Evolutionary conservation across 139 green algal species (phyloP), one percentile per base, ranked within the genome.

Genomic region (Auxenochlorella pyrenoidosa): DNA sequence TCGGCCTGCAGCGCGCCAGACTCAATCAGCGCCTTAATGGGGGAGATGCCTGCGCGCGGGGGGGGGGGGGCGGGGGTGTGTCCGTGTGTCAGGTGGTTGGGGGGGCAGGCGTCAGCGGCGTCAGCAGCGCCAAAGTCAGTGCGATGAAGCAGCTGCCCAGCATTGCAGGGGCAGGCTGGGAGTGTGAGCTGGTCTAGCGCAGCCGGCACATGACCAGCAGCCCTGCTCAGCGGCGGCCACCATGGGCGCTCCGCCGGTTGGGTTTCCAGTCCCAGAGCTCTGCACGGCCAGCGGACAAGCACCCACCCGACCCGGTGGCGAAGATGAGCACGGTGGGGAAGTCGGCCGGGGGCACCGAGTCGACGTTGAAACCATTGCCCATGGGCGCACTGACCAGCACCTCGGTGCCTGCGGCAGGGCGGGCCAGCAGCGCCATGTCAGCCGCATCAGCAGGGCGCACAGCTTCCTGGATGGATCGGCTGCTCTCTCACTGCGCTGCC

Each of bases 341-440:
- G 15, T 95, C 75, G 0, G 89, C 86, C 16, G 93, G 83, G 28
- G 96, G 92, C 38, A 98, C 92, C 15, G 87, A 86, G 38, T 98
- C 96, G 32, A 98, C 82, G 13, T 92, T 90, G 89, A 99, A 99
- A 40, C 97, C 97, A 78, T 97, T 97, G 79, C 96, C 95, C 93
- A 96, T 95, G 3, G 95, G 91, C 18, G 88, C 75, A 59, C 89
- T 95, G 38, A 94, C 94, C 8, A 87, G 70, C 40, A 95, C 78
- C 54, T 86, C 47, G 65, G 75, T 79, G 13, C 91, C 91, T 93
- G 87, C 76, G 60, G 30, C 38, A 1, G 59, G 59, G 59, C 59
- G 44, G 10, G 34, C 70, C 54, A 8, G n/a, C 40, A 18, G 12
- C 47, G n/a, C n/a, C n/a, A n/a, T n/a, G n/a, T n/a, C n/a, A n/a